Base-by-base conservation (phyloP, 73 alveolate genomes). In the Breviolum minutum region DNA sequence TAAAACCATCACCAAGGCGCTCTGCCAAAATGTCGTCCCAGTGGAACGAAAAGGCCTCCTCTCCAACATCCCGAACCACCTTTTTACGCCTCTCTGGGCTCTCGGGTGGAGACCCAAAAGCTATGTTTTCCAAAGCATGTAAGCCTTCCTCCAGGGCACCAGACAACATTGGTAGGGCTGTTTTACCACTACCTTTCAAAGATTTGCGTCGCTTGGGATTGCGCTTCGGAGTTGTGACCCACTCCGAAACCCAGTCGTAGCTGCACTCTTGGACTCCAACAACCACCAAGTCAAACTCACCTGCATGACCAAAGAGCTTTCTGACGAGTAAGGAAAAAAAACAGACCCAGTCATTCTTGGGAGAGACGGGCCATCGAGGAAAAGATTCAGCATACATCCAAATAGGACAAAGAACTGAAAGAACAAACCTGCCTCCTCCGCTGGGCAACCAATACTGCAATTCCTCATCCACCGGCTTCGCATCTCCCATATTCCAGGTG, bases 401-500 rank as follows among this genome's bases (percentile, higher is more conserved):
- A 68, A 22, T 68, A 68, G 77, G 77, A 17, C 77, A 68, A 68
- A 14, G 4, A 68, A 68, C 77, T 22, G 3, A 66, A 60, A 6
- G 29, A 24, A 29, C 66, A 27, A 40, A 8, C 63, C 30, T 13
- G 63, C 97, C 97, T 63, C 98, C 98, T 81, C 62, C 69, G 60
- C 30, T 61, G 29, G 98, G 98, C 64, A 92, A 81, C 98, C 98
- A 92, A 12, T 68, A 81, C 66, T 73, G 48, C 54, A 92, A 80
- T 24, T 92, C 98, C 19, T 92, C 98, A 69, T 92, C 98, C 4
- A 40, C 29, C 11, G 98, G 98, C 98, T 92, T 92, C 24, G 98
- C 98, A 76, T 92, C 98, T 13, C 98, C 98, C 98, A 92, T 92
- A 40, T 92, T 92, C 98, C 98, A 92, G 27, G 98, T 92, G 81